Evolutionary conservation across 768 basidiomycete species (phyloP).

Genomic region (Tylopilus balloui): DNA sequence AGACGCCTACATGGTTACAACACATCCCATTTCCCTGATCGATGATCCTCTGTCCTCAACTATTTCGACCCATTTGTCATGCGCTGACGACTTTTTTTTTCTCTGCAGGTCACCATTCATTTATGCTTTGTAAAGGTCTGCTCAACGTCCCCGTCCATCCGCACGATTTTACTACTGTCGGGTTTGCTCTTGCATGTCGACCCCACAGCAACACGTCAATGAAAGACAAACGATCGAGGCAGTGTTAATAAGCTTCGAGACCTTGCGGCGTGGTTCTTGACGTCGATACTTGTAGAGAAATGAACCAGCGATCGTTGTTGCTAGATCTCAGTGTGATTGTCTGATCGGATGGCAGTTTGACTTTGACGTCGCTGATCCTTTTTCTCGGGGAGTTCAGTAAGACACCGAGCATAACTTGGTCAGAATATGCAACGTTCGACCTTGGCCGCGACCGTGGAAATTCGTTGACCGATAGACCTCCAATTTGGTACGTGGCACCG

Average conservation of each 20-base stretch:
- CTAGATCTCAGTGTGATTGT: background rate
- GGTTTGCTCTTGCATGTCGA: slow-evolving; percentile 2
- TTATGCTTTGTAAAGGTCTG: slow-evolving; percentile 1
- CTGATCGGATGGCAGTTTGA: background rate
- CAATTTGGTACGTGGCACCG: background rate
- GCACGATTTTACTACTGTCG: background rate
- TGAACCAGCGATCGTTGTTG: slow-evolving; percentile 1
- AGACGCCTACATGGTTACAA: slow-evolving; percentile 76
- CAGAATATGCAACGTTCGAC: background rate
- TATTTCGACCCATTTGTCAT: slow-evolving; percentile 1
- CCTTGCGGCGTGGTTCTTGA: background rate
- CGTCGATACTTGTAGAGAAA: background rate
- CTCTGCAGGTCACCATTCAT: slow-evolving; percentile 2
- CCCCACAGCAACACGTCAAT: slow-evolving; percentile 3
- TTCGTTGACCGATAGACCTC: background rate
- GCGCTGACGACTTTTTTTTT: slow-evolving; percentile 6
- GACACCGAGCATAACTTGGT: background rate
- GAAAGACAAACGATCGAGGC: background rate
- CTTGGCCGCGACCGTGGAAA: background rate
- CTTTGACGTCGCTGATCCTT: background rate
- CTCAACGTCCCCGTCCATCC: background rate
- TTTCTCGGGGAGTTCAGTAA: background rate
- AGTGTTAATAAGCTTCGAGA: slow-evolving; percentile 7
- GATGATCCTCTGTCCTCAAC: background rate
- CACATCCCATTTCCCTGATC: slow-evolving; percentile 21